A percentile compares a stretch with the other conserved stretches of the same genome.
phyloP scores from a whole-genome alignment of 257 asterid species.

The Jaltomata sinuosa region DNA sequence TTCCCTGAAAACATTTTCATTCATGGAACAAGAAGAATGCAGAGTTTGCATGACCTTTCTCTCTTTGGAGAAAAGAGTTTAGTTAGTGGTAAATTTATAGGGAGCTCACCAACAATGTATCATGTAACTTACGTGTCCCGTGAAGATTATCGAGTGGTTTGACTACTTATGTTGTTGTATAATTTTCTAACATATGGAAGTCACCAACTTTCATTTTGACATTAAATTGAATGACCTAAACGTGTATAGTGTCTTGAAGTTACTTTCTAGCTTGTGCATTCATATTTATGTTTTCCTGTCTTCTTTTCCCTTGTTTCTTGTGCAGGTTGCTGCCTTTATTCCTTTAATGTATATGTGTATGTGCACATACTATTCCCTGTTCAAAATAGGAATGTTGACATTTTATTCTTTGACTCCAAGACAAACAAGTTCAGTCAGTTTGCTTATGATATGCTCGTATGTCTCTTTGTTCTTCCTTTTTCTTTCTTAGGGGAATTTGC shows the following conservation, averaged over 20 bases:
- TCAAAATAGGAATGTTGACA: constrained; percentile 78
- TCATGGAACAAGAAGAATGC: not conserved
- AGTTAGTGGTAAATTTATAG: not conserved
- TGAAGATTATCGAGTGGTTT: not conserved
- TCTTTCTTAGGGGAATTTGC: not conserved
- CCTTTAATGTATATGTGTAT: constrained; percentile 85
- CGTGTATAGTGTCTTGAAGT: not conserved
- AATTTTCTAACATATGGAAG: not conserved
- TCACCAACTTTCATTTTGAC: not conserved
- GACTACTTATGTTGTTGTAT: not conserved
- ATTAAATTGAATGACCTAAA: not conserved
- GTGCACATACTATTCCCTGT: constrained; percentile 78
- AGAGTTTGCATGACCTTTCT: not conserved
- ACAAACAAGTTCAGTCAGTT: constrained; percentile 84
- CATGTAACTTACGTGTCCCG: not conserved
- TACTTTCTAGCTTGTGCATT: not conserved
- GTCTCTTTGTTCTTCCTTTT: constrained; percentile 12
- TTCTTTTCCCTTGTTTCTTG: constrained; percentile 5
- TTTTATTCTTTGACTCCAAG: constrained; percentile 69
- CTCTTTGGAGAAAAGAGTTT: not conserved
- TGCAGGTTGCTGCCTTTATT: constrained; percentile 59
- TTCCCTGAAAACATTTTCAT: not conserved
- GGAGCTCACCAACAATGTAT: not conserved
- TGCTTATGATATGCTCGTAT: constrained; percentile 96
- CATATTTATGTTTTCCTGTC: not conserved